Evolutionary conservation across 75 land plant genomes (phyloP).

Genomic region (Chamaecyparis obtusa): DNA sequence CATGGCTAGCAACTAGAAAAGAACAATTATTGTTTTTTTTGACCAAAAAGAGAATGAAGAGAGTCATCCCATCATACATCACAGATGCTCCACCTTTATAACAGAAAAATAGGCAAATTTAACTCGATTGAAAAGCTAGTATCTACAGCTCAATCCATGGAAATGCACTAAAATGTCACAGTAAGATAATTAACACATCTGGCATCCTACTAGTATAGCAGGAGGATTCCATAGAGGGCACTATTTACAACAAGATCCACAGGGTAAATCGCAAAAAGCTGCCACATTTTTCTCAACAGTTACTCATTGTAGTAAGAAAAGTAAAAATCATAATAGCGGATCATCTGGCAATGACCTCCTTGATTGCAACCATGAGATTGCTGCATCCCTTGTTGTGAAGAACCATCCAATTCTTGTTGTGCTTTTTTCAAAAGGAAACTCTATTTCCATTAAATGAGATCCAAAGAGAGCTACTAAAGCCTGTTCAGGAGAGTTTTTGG

Average conservation of each 20-base stretch:
- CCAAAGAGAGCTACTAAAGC: slow-evolving; percentile 54
- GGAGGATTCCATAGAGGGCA: not conserved
- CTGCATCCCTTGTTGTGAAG: slow-evolving; percentile 54
- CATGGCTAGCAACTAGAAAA: not conserved
- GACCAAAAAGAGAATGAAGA: not conserved
- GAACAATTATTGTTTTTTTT: not conserved
- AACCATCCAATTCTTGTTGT: slow-evolving; percentile 60
- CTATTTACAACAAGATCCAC: not conserved
- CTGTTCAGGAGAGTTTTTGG: slow-evolving; percentile 34
- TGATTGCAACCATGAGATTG: slow-evolving; percentile 48
- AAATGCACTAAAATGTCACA: not conserved
- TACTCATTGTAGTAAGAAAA: not conserved
- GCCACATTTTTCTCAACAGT: not conserved
- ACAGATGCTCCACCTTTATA: not conserved
- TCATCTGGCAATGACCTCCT: not conserved
- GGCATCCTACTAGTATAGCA: not conserved
- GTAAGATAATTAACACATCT: not conserved
- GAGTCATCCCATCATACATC: not conserved
- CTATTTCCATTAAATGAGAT: slow-evolving; percentile 44
- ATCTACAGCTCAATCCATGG: not conserved
- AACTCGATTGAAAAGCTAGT: not conserved
- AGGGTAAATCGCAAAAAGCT: too few relatives aligned
- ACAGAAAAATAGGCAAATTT: not conserved
- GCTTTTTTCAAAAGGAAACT: slow-evolving; percentile 65
- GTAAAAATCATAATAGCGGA: not conserved